phyloP scores from a whole-genome alignment of 805 yeast genomes.

The Saturnispora diversa region DNA sequence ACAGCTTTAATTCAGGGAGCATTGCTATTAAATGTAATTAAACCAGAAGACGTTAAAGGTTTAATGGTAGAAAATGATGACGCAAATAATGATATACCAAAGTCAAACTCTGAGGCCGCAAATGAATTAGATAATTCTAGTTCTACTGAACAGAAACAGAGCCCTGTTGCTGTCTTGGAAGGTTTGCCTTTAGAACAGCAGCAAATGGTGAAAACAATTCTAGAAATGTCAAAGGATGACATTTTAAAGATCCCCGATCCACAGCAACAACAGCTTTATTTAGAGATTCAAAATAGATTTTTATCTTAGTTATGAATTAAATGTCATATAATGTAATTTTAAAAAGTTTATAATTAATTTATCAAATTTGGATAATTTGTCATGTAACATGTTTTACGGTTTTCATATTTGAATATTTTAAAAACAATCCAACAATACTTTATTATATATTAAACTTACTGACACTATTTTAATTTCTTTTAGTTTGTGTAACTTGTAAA shows the following conservation, averaged over 20 bases:
- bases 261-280: neutral
- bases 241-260: neutral
- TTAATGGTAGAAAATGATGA: conserved; percentile 13
- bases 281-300: neutral
- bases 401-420: too few relatives aligned
- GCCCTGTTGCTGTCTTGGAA: too few relatives aligned
- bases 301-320: neutral
- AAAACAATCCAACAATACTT: too few relatives aligned
- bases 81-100: too few relatives aligned
- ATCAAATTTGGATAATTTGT: too few relatives aligned
- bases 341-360: too few relatives aligned
- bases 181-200: neutral
- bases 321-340: neutral
- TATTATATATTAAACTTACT: too few relatives aligned
- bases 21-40: conserved; percentile 31
- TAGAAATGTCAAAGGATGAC: neutral
- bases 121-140: conserved; percentile 10
- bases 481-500: too few relatives aligned
- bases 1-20: conserved; percentile 76
- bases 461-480: too few relatives aligned
- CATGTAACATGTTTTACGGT: too few relatives aligned
- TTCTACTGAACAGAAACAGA: too few relatives aligned
- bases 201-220: neutral
- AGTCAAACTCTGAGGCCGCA: conserved; percentile 2
- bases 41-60: conserved; percentile 20